phyloP scores from a whole-genome alignment of 116 monocot species.

The Trichopus zeylanicus region DNA sequence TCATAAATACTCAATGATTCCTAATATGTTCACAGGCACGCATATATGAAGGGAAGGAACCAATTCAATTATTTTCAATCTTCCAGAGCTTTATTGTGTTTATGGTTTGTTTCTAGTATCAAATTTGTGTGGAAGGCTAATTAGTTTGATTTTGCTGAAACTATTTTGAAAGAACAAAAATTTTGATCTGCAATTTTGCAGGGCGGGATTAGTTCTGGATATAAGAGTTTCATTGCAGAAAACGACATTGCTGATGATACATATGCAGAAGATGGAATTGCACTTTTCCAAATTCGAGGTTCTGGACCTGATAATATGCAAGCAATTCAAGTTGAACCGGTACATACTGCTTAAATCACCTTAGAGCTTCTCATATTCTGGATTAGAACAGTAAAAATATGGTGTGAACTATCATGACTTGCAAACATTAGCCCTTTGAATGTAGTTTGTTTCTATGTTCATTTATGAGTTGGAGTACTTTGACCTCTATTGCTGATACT shows the following conservation, averaged over 20 bases:
- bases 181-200: slow-evolving; percentile 10
- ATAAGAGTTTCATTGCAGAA: slow-evolving; percentile 52
- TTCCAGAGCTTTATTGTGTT: slow-evolving; percentile 58
- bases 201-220: slow-evolving; percentile 70
- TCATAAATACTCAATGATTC: background rate
- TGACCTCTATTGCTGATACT: too few relatives aligned
- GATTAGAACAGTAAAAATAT: background rate
- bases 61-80: slow-evolving; percentile 56
- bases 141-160: background rate
- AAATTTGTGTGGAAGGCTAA: background rate
- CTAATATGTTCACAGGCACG: slow-evolving; percentile 33
- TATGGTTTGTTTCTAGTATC: slow-evolving; percentile 31
- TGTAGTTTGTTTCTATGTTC: background rate
- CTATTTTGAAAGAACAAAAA: background rate
- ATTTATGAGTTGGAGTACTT: too few relatives aligned
- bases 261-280: slow-evolving; percentile 58
- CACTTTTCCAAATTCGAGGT: slow-evolving; percentile 70
- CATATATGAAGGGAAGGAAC: slow-evolving; percentile 68
- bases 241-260: slow-evolving; percentile 42
- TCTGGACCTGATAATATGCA: slow-evolving; percentile 87
- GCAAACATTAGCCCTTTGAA: too few relatives aligned
- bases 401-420: too few relatives aligned
- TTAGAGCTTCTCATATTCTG: background rate
- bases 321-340: slow-evolving; percentile 85
- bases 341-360: slow-evolving; percentile 10